phyloP scores from a whole-genome alignment of 345 rosid species.

The Jatropha curcas region DNA sequence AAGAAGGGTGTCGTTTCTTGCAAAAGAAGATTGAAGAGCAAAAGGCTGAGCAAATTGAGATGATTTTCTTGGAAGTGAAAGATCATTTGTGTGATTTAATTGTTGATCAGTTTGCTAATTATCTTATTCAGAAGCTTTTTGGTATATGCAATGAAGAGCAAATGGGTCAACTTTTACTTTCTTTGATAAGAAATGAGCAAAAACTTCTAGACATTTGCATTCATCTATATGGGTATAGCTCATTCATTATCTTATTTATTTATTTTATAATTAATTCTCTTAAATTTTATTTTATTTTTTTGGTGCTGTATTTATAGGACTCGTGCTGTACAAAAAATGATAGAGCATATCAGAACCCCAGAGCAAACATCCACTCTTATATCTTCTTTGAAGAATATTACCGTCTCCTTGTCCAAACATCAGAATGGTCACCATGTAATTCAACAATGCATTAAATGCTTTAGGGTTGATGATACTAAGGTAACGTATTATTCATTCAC shows the following conservation, averaged over 20 bases:
- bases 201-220: slow-evolving; percentile 22
- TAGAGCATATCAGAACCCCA: neutral
- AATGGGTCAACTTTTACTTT: slow-evolving; percentile 15
- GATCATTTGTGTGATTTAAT: slow-evolving; percentile 24
- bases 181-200: slow-evolving; percentile 2
- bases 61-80: slow-evolving; percentile 36
- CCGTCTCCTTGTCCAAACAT: slow-evolving; percentile 21
- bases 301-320: slow-evolving; percentile 12
- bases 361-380: slow-evolving; percentile 18
- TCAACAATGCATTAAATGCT: slow-evolving; percentile 22
- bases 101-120: slow-evolving; percentile 24
- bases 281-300: neutral
- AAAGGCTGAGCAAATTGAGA: slow-evolving; percentile 12
- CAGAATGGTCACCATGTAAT: slow-evolving; percentile 34
- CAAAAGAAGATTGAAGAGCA: slow-evolving; percentile 4
- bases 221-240: slow-evolving; percentile 27
- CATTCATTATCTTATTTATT: neutral
- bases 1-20: slow-evolving; percentile 8
- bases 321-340: slow-evolving; percentile 27
- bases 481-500: slow-evolving; percentile 13
- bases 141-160: slow-evolving; percentile 19
- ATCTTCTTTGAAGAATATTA: slow-evolving; percentile 13
- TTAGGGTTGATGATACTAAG: slow-evolving; percentile 21
- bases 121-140: slow-evolving; percentile 33
- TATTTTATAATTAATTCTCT: neutral